Evolutionary conservation across 345 rosid genomes (phyloP), one percentile per base, ranked within the genome.

Genomic region (Dipteronia sinensis): DNA sequence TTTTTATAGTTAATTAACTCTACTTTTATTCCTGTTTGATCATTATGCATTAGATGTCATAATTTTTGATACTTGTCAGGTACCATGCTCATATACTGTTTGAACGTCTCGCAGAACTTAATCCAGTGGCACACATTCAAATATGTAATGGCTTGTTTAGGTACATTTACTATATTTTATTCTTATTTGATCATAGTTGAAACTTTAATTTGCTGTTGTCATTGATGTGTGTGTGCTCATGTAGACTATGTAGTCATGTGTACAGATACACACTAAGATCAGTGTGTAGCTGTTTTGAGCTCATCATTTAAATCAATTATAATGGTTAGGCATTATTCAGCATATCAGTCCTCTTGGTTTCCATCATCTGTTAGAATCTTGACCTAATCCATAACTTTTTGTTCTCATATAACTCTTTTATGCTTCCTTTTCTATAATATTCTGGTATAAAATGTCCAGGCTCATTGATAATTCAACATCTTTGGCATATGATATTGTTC

Each of bases 71-170:
- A 53, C 22, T 68, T 81, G 34, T 75, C 91, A 97, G 99, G 99
- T 83, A 80, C 83, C 98, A 97, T 83, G 98, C 99, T 75, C 86
- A 87, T 78, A 77, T 90, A 69, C 75, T 94, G 74, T 93, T 94
- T 74, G 90, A 89, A 79, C 97, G 97, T 17, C 92, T 97, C 74
- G 87, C 97, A 65, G 85, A 88, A 10, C 91, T 97, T 80, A 93
- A 94, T 88, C 96, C 98, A 2, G 99, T 93, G 87, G 98, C 94
- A 17, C 98, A 97, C 83, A 77, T 76, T 83, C 93, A 88, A 84
- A 93, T 97, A 69, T 94, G 98, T 82, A 80, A 80, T 77, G 91
- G 92, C 67, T 85, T 97, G 83, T 87, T 97, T 76, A 89, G 98
- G 99, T 97, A 81, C 83, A 72, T 79, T 15, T 34, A 59, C 29